Evolutionary conservation across 805 yeast genomes (phyloP), one percentile per base, ranked within the genome.

Genomic region (Lachancea thermotolerans): DNA sequence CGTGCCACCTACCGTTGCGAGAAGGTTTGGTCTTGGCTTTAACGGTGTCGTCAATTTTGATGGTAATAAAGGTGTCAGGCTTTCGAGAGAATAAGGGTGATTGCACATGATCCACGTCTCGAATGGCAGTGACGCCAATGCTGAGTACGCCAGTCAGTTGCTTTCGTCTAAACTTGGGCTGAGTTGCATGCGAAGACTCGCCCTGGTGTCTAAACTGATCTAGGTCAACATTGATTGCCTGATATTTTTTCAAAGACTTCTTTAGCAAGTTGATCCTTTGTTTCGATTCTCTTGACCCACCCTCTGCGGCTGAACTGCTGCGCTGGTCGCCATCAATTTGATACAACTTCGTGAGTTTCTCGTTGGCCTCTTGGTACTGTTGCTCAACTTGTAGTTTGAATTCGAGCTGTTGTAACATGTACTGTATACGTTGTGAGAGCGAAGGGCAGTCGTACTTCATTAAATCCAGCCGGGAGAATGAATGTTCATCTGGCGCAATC

Each of bases 401-500:
- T 61, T 90, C 96, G 48, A 93, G 73, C 65, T 89, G 95, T 67
- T 90, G 97, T 45, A 91, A 75, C 98, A 93, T 90, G 56, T 86
- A 82, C 66, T 88, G 96, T 58, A 93, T 93, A 51, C 93, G 78
- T 57, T 93, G 96, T 10, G 97, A 96, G 54, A 93, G 70, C 0
- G 95, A 86, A 0, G 97, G 96, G 55, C 96, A 86, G 57, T 93
- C 97, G 59, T 88, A 89, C 56, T 89, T 89, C 60, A 88, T 75
- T 46, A 93, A 72, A 62, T 93, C 99, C 53, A 85, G 69, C 16
- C 85, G 74, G 0, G 91, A 77, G 58, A 75, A 85, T 4, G 55
- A 57, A 18, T 60, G 57, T 37, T 67, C 72, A 27, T 56, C 56
- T 1, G 64, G 61, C 16, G 64, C 53, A 14, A 58, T 60, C 1